Conservation (phyloP, 257 asterid species). For the Paulownia fortunei region DNA sequence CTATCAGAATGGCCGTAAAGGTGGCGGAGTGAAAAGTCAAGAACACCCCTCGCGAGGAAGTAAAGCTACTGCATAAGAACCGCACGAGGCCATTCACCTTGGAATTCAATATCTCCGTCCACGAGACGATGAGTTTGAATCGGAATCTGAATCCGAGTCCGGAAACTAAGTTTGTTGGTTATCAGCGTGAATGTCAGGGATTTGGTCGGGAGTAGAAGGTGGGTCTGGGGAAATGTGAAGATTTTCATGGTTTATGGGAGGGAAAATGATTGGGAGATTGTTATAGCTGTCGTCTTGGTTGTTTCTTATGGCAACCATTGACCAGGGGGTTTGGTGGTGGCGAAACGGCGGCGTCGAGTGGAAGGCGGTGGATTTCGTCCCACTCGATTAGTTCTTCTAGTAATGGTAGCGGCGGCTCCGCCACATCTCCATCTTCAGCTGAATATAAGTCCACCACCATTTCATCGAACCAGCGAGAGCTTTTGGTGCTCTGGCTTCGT, state of each 20-base stretch:
- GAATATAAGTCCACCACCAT: conserved; percentile 29
- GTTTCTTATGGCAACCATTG: conserved; percentile 60
- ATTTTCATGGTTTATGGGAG: conserved; percentile 76
- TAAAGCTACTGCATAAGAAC: conserved; percentile 17
- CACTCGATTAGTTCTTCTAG: conserved; percentile 6
- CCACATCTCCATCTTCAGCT: conserved; percentile 25
- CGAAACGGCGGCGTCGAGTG: conserved; percentile 26
- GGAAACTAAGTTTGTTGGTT: conserved; percentile 19
- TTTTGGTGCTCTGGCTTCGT: neutral
- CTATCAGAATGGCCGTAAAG: conserved; percentile 33
- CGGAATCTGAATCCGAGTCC: conserved; percentile 41
- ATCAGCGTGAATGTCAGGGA: conserved; percentile 21
- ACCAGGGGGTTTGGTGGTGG: conserved; percentile 41
- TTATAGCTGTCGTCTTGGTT: conserved; percentile 19
- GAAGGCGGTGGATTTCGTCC: conserved; percentile 24
- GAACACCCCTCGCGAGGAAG: conserved; percentile 32
- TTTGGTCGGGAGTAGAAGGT: neutral
- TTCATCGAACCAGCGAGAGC: conserved; percentile 13
- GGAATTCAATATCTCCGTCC: conserved; percentile 41
- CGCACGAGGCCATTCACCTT: conserved; percentile 29
- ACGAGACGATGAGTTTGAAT: conserved; percentile 47
- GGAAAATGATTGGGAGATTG: conserved; percentile 48
- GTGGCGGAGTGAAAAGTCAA: conserved; percentile 37
- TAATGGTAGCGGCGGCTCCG: conserved; percentile 30
- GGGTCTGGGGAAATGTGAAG: conserved; percentile 46